phyloP scores from a whole-genome alignment of 148 eudicot species.

The Limonium bicolor region DNA sequence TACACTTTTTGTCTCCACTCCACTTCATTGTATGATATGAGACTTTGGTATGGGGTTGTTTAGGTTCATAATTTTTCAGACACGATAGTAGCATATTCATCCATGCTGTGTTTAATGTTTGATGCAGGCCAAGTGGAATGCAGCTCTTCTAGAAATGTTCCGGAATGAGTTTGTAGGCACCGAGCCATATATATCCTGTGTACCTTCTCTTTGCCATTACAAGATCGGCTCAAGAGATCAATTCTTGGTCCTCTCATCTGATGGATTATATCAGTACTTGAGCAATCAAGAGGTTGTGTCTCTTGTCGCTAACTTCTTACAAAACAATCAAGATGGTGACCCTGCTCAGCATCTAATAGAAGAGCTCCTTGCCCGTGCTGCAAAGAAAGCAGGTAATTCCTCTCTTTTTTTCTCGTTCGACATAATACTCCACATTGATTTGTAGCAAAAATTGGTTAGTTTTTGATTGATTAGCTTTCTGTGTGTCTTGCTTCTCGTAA shows the following conservation, averaged over 20 bases:
- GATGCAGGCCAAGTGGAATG: constrained; percentile 84
- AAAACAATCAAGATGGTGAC: constrained; percentile 93
- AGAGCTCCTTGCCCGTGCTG: constrained; percentile 93
- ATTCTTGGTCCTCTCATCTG: constrained; percentile 93
- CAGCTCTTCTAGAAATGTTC: constrained; percentile 81
- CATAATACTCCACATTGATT: no score
- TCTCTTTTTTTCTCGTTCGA: background rate
- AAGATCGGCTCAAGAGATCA: constrained; percentile 76
- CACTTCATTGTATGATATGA: no score
- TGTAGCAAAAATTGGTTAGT: no score
- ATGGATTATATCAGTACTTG: constrained; percentile 92
- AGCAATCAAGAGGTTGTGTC: constrained; percentile 92
- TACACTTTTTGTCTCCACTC: no score
- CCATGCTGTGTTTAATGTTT: background rate
- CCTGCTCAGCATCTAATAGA: constrained; percentile 98
- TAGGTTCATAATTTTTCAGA: background rate
- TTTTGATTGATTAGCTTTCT: no score
- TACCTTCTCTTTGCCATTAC: constrained; percentile 83
- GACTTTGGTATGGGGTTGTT: no score
- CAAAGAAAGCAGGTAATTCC: constrained; percentile 91
- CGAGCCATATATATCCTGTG: constrained; percentile 77
- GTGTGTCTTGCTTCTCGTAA: background rate
- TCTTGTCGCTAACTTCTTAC: constrained; percentile 71
- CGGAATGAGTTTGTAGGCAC: constrained; percentile 92
- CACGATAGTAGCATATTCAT: background rate